phyloP scores from a whole-genome alignment of 1,284 basidiomycete genomes.

The Microbotryomycetes sp. region DNA sequence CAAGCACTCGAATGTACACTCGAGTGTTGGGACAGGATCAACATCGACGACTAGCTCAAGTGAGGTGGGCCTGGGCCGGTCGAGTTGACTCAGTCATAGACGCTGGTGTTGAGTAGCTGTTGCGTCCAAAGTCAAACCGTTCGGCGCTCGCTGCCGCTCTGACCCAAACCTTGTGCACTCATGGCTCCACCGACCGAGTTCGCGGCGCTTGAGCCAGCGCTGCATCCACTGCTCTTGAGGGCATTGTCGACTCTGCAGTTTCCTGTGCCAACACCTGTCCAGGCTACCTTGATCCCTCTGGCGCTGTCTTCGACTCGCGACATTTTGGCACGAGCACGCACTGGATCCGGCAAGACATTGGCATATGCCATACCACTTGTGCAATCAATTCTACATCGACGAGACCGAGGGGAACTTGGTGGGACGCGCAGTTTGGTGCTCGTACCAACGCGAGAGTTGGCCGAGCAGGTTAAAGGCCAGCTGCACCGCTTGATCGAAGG shows the following conservation, averaged over 20 bases:
- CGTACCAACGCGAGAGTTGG: slow-evolving; percentile 88
- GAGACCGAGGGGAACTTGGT: slow-evolving; percentile 43
- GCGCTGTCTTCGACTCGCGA: slow-evolving; percentile 77
- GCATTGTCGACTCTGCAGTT: slow-evolving; percentile 76
- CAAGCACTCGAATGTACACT: too few relatives aligned
- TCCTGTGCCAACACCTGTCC: slow-evolving; percentile 85
- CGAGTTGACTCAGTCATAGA: too few relatives aligned
- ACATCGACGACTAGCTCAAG: too few relatives aligned
- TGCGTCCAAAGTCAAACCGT: too few relatives aligned
- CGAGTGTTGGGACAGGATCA: too few relatives aligned
- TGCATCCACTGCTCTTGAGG: slow-evolving; percentile 62
- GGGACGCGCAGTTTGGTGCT: slow-evolving; percentile 73
- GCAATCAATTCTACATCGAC: slow-evolving; percentile 67
- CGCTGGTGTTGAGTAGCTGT: too few relatives aligned
- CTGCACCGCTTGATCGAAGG: slow-evolving; percentile 55
- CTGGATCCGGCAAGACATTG: slow-evolving; percentile 95
- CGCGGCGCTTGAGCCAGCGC: slow-evolving; percentile 17
- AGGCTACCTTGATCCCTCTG: slow-evolving; percentile 79
- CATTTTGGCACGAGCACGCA: slow-evolving; percentile 86
- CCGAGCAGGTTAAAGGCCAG: slow-evolving; percentile 78
- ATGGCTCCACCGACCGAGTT: slow-evolving; percentile 5
- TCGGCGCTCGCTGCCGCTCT: too few relatives aligned
- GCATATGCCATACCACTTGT: slow-evolving; percentile 88
- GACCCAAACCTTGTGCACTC: too few relatives aligned
- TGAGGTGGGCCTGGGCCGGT: too few relatives aligned